A percentile compares a stretch with the other conserved stretches of the same genome.
These are phyloP conservation scores for Globisporangium alternatum DNA, from an alignment of 352 stramenopile genomes.

Conservation along the genomic window DNA sequence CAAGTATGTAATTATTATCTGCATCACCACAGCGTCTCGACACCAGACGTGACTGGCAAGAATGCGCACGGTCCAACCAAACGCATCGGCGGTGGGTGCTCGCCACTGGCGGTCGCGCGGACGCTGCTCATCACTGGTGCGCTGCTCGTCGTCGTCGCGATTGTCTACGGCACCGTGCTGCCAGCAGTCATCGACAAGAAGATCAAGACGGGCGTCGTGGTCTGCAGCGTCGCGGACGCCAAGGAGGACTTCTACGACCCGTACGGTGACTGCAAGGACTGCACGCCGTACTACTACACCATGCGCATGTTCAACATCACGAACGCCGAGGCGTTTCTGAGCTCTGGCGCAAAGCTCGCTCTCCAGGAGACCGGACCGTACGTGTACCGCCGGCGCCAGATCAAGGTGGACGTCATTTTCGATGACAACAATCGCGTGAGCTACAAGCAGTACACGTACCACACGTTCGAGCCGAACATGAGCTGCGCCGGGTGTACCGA, in stretches of 20 bases:
- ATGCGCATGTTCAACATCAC: conserved; percentile 32
- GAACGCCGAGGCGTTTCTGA: conserved; percentile 29
- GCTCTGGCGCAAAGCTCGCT: conserved; percentile 19
- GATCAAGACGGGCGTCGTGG: conserved; percentile 35
- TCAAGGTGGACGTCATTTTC: conserved; percentile 23
- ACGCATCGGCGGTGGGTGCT: conserved; percentile 17
- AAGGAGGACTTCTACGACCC: conserved; percentile 39
- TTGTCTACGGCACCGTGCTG: conserved; percentile 37
- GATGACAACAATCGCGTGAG: conserved; percentile 37
- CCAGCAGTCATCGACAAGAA: conserved; percentile 34
- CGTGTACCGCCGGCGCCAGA: conserved; percentile 33
- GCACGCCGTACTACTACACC: conserved; percentile 48
- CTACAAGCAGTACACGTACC: conserved; percentile 80
- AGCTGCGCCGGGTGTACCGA: conserved; percentile 55
- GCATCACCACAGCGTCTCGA: background rate
- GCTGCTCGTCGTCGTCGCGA: conserved; percentile 28
- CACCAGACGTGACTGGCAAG: background rate
- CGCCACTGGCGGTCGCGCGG: conserved; percentile 21
- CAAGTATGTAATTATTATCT: background rate
- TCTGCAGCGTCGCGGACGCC: conserved; percentile 25
- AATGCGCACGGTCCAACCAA: background rate
- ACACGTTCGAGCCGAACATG: conserved; percentile 43
- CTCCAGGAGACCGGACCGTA: conserved; percentile 26
- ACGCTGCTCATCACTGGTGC: conserved; percentile 29
- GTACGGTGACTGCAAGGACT: conserved; percentile 55